Percentiles rank a stretch among this genome's conserved stretches.
phyloP scores from a whole-genome alignment of 2,329 filamentous ascomycete species.

The Colletotrichum agaves region DNA sequence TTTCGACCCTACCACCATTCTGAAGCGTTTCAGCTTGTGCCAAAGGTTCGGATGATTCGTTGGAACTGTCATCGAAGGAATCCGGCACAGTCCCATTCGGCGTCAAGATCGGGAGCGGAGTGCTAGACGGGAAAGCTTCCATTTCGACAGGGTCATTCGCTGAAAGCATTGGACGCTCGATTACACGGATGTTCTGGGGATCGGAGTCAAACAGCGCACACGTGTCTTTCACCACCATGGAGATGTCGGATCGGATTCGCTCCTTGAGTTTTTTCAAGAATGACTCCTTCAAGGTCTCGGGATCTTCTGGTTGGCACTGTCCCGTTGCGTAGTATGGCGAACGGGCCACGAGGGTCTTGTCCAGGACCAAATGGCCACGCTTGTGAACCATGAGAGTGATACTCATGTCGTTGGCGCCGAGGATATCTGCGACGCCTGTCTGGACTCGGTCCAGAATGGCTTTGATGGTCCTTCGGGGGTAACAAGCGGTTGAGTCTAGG shows the following conservation, averaged over 20 bases:
- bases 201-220: slow-evolving; percentile 53
- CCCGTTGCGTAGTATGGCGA: slow-evolving; percentile 35
- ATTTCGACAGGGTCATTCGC: slow-evolving; percentile 35
- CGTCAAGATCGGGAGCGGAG: slow-evolving; percentile 25
- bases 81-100: slow-evolving; percentile 21
- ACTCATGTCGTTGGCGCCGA: slow-evolving; percentile 58
- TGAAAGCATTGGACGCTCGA: slow-evolving; percentile 32
- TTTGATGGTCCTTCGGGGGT: slow-evolving; percentile 57
- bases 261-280: slow-evolving; percentile 55
- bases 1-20: slow-evolving; percentile 24
- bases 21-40: slow-evolving; percentile 36
- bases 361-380: slow-evolving; percentile 63
- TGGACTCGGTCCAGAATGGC: slow-evolving; percentile 63
- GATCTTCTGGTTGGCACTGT: slow-evolving; percentile 43
- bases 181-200: slow-evolving; percentile 38
- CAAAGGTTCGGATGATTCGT: slow-evolving; percentile 33
- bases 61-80: slow-evolving; percentile 28
- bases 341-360: slow-evolving; percentile 57
- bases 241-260: slow-evolving; percentile 59
- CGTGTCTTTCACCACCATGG: slow-evolving; percentile 62
- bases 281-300: slow-evolving; percentile 50
- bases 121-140: slow-evolving; percentile 29
- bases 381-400: slow-evolving; percentile 62
- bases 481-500: slow-evolving; percentile 53
- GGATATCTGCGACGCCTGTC: slow-evolving; percentile 59